These are phyloP conservation scores for Magnaporthiopsis incrustans DNA, from an alignment of 2,329 filamentous ascomycete genomes.

Conservation along the genomic window DNA sequence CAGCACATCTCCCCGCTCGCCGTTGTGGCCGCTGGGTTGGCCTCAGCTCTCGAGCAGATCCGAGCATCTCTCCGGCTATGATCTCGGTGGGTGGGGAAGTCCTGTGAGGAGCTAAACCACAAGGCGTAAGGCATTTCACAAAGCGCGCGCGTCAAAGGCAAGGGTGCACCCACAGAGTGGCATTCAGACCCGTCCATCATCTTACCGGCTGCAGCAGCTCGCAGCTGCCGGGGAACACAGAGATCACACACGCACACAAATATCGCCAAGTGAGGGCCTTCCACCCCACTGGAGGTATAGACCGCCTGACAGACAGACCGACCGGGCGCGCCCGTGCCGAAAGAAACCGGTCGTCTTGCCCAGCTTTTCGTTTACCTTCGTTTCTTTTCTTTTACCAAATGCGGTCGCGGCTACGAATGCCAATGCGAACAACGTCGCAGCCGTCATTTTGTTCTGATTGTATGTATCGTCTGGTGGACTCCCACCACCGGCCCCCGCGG, in stretches of 20 bases:
- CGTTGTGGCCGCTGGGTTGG: neutral
- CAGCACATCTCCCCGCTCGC: neutral
- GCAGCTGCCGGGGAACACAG: neutral
- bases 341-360: neutral
- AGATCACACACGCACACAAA: neutral
- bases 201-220: neutral
- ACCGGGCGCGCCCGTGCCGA: neutral
- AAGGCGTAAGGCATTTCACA: neutral
- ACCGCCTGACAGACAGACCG: no score
- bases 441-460: neutral
- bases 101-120: neutral
- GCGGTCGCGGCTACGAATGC: neutral
- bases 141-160: neutral
- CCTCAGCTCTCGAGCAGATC: neutral
- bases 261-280: neutral
- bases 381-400: neutral
- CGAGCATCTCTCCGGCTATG: neutral
- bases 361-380: neutral
- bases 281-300: neutral
- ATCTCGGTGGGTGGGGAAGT: neutral
- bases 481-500: neutral
- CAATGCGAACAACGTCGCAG: neutral
- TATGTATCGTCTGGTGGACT: neutral
- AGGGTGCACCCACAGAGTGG: neutral
- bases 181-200: neutral